phyloP scores from a whole-genome alignment of 805 yeast species.

The Teunomyces barrocoloradensis region DNA sequence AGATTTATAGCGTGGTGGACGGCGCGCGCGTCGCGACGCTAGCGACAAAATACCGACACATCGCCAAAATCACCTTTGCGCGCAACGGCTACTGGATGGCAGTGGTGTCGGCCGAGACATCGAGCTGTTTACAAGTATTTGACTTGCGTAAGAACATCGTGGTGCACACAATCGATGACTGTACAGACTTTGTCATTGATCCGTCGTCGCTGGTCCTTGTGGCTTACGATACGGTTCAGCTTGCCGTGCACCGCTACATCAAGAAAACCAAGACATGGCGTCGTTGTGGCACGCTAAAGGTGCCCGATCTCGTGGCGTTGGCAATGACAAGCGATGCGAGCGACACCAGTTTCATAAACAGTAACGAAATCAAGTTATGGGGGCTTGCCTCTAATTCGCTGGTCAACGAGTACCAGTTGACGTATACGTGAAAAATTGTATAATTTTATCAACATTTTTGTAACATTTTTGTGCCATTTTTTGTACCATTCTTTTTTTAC shows the following conservation, averaged over 20 bases:
- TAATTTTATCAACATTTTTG: no score
- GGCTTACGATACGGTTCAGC: conserved; percentile 15
- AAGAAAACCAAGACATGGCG: conserved; percentile 42
- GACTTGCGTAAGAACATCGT: conserved; percentile 45
- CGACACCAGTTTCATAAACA: conserved; percentile 7
- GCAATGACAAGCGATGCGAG: conserved; percentile 4
- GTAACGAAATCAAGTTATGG: conserved; percentile 5
- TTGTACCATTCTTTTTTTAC: conserved; percentile 9
- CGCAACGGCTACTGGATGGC: conserved; percentile 65
- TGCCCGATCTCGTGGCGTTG: conserved; percentile 2
- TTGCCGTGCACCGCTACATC: conserved; percentile 33
- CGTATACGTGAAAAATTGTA: background rate
- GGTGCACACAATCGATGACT: conserved; percentile 25
- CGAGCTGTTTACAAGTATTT: conserved; percentile 35
- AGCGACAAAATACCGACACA: conserved; percentile 16
- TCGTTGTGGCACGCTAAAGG: background rate
- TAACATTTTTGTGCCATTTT: background rate
- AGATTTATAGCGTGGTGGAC: conserved; percentile 39
- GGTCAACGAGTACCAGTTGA: background rate
- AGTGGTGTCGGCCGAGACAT: conserved; percentile 19
- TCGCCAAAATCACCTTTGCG: conserved; percentile 48
- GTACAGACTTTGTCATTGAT: conserved; percentile 28
- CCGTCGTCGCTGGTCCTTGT: conserved; percentile 34
- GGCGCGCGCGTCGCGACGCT: conserved; percentile 36
- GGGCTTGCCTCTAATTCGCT: background rate